These are phyloP conservation scores for Pseudogymnoascus sp. DNA, from an alignment of 2,329 filamentous ascomycete species.

Conservation along the genomic window DNA sequence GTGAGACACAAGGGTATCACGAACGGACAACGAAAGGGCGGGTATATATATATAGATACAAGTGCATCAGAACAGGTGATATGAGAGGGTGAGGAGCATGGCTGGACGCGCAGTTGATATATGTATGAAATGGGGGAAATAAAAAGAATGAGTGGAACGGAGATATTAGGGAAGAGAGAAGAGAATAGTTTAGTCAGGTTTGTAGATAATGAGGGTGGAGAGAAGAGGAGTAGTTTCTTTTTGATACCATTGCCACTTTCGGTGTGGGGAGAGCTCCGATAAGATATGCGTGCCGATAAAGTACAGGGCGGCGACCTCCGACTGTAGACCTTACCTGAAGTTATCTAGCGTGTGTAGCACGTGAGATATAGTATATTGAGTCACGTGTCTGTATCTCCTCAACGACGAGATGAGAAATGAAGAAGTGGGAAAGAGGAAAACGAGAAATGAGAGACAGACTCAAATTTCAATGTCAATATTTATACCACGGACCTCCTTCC, in stretches of 20 bases:
- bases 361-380: not conserved
- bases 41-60: constrained; percentile 7
- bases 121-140: not conserved
- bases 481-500: not conserved
- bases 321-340: not conserved
- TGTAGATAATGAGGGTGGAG: constrained; percentile 3
- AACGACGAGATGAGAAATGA: not conserved
- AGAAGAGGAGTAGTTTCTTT: not conserved
- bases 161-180: not conserved
- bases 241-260: constrained; percentile 1
- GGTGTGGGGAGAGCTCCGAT: constrained; percentile 8
- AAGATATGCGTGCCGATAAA: constrained; percentile 1
- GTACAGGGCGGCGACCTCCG: not conserved
- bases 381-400: not conserved
- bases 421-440: not conserved
- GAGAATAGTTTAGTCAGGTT: not conserved
- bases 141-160: not conserved
- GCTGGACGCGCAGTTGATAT: not conserved
- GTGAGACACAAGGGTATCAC: constrained; percentile 2
- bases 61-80: constrained; percentile 2
- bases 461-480: not conserved
- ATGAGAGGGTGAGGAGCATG: not conserved
- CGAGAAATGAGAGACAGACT: not conserved
- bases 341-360: not conserved
- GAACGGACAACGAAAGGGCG: not conserved